phyloP scores from a whole-genome alignment of 2,329 filamentous ascomycete genomes.

The Curvularia sp. region DNA sequence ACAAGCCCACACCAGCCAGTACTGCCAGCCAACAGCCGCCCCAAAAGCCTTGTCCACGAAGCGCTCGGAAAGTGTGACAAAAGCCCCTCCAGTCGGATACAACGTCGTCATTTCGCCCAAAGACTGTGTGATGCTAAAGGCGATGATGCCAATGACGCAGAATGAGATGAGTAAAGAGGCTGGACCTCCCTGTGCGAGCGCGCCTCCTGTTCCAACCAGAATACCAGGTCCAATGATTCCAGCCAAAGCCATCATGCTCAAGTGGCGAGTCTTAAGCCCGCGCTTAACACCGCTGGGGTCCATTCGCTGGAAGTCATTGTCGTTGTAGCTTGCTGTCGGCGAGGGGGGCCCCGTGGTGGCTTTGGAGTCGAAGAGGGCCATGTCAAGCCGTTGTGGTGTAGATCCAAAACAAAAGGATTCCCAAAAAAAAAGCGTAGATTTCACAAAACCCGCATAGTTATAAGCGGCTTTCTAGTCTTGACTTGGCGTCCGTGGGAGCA shows the following conservation, averaged over 20 bases:
- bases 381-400: slow-evolving; percentile 9
- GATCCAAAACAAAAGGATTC: background rate
- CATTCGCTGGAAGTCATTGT: slow-evolving; percentile 47
- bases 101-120: slow-evolving; percentile 77
- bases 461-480: slow-evolving; percentile 17
- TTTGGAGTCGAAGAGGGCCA: slow-evolving; percentile 35
- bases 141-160: slow-evolving; percentile 74
- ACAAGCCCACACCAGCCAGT: slow-evolving; percentile 66
- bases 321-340: slow-evolving; percentile 29
- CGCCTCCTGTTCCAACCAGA: slow-evolving; percentile 74
- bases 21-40: slow-evolving; percentile 44
- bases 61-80: slow-evolving; percentile 73
- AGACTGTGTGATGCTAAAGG: slow-evolving; percentile 72
- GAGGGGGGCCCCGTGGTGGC: slow-evolving; percentile 23
- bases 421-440: background rate
- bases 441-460: slow-evolving; percentile 13
- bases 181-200: slow-evolving; percentile 72
- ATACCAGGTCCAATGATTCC: slow-evolving; percentile 72
- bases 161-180: slow-evolving; percentile 78
- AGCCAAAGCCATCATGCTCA: slow-evolving; percentile 64
- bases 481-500: slow-evolving; percentile 22
- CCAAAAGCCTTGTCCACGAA: slow-evolving; percentile 54
- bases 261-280: slow-evolving; percentile 71
- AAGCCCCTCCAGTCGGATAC: slow-evolving; percentile 74
- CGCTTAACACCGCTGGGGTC: slow-evolving; percentile 72